A percentile compares a stretch with the other conserved stretches of the same genome.
These are phyloP conservation scores for Dendrobium nobile DNA, from an alignment of 106 monocot species.

Conservation along the genomic window DNA sequence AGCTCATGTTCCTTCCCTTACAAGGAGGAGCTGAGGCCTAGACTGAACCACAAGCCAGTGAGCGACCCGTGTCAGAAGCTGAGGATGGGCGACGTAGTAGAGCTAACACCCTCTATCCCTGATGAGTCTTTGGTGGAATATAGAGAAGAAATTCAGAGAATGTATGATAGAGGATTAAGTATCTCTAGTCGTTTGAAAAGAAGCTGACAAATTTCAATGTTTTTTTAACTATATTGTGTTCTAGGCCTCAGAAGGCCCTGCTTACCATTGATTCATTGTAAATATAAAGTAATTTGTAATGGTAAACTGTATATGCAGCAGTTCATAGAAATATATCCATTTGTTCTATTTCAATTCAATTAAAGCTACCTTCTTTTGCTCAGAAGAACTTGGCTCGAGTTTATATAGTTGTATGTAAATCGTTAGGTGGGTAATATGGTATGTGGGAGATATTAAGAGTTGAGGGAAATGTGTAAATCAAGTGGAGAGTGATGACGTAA, in stretches of 20 bases:
- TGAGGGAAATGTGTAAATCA: too few relatives aligned
- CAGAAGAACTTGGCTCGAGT: too few relatives aligned
- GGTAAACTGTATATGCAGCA: too few relatives aligned
- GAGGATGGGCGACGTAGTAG: constrained; percentile 73
- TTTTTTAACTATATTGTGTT: too few relatives aligned
- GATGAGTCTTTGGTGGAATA: constrained; percentile 45
- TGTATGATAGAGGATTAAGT: constrained; percentile 47
- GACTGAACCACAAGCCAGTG: constrained; percentile 39
- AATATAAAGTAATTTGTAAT: background rate
- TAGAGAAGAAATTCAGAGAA: constrained; percentile 70
- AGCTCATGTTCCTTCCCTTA: constrained; percentile 22
- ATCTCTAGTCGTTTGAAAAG: constrained; percentile 14
- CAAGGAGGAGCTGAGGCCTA: constrained; percentile 66
- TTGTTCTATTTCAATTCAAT: too few relatives aligned
- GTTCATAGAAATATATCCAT: too few relatives aligned
- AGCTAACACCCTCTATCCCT: constrained; percentile 49
- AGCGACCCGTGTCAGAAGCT: constrained; percentile 32
- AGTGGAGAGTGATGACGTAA: too few relatives aligned
- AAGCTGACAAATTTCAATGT: constrained; percentile 3
- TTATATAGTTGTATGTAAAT: too few relatives aligned
- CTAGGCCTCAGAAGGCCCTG: background rate
- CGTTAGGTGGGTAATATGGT: too few relatives aligned
- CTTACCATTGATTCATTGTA: background rate
- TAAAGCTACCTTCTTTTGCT: too few relatives aligned
- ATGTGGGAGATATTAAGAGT: too few relatives aligned